Percentiles rank a stretch among this genome's conserved stretches.
Conservation (phyloP, 108 stramenopile species). For the Cyclostephanos invisitatus region DNA sequence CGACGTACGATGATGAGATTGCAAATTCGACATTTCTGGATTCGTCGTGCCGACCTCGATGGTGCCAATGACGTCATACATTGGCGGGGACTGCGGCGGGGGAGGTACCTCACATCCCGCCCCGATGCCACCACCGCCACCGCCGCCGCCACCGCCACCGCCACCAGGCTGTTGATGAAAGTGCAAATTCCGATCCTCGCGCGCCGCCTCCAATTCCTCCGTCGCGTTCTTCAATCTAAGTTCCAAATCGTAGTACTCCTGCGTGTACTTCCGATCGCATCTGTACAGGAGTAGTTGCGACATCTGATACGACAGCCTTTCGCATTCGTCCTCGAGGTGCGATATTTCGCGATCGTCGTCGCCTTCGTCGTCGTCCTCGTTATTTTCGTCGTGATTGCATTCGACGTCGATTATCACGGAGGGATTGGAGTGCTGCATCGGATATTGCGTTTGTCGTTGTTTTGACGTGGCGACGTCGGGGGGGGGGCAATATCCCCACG, state of each 20-base stretch:
- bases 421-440: neutral
- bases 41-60: neutral
- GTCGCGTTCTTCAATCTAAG: slow-evolving; percentile 16
- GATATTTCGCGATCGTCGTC: slow-evolving; percentile 19
- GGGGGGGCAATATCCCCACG: no score
- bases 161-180: neutral
- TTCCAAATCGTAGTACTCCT: slow-evolving; percentile 18
- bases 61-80: neutral
- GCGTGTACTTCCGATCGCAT: slow-evolving; percentile 12
- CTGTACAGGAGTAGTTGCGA: neutral
- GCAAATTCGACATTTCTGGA: neutral
- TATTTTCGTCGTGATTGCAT: neutral
- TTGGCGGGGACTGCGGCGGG: neutral
- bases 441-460: neutral
- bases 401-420: neutral
- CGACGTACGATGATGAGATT: no score
- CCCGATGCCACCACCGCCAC: no score
- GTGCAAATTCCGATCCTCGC: slow-evolving; percentile 31
- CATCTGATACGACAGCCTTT: slow-evolving; percentile 6
- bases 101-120: no score
- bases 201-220: slow-evolving; percentile 31
- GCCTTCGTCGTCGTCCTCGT: neutral
- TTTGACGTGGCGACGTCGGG: neutral
- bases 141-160: neutral
- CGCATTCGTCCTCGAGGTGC: slow-evolving; percentile 22